Evolutionary conservation across 306 rosid species (phyloP), one percentile per base, ranked within the genome.

Genomic region (Dicorynia guianensis): DNA sequence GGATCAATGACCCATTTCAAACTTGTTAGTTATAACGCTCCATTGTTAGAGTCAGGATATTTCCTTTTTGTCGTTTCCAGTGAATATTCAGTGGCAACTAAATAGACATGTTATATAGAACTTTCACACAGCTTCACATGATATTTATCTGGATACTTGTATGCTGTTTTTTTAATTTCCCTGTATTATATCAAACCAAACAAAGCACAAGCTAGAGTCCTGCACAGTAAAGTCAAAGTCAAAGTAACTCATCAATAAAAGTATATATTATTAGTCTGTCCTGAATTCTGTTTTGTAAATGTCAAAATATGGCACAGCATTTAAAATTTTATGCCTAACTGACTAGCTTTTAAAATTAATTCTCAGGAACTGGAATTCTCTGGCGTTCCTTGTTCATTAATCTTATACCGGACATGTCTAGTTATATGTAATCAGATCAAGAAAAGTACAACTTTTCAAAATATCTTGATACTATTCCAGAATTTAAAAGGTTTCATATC

Each of bases 401-500:
- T 35, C 52, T 8, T 11, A 18, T 65, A 30, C 56, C 36, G 63
- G 44, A 67, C 44, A 18, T 34, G 38, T 68, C 38, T 49, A 13
- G 13, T 19, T 25, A 11, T 15, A 61, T 42, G 17, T 58, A 6
- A 38, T 46, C 50, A 14, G 19, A 30, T 61, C 33, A 25, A 5
- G 10, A 67, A 35, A 48, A 8, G 10, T 19, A 18, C 53, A 39
- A 4, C 30, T 54, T 44, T 40, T 19, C 47, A 35, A 34, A 39
- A 35, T 46, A 42, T 52, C 47, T 5, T 5, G 18, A 30, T n/a
- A 8, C 75, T 13, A 36, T 55, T 63, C 46, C 47, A 46, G 19
- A 67, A 56, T 80, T 59, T 47, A 15, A 40, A n/a, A 63, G 14
- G 70, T 35, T 82, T 42, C 36, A 63, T 61, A 56, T 60, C 44